Base-by-base conservation (phyloP, 176 grass and related monocot genomes). In the Eleusine indica region DNA sequence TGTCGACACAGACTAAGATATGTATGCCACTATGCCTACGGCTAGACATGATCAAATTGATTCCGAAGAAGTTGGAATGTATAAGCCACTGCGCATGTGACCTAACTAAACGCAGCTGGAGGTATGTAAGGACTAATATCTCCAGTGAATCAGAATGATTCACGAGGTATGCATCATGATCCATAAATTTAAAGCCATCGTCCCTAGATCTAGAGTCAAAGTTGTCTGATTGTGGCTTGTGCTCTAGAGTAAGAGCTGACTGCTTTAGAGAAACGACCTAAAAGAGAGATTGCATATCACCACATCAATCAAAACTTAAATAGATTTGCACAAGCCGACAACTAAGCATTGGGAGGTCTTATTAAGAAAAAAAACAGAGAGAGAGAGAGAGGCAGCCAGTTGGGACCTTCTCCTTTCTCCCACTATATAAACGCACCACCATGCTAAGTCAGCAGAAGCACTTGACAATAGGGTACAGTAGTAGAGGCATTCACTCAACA, bases 41-140 rank as follows among this genome's bases (percentile, higher is more conserved):
- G 22, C 77, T 81, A 85, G 77, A 86, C 88, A 86, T 57, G 67
- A 77, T n/a, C 73, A 46, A 71, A 21, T 41, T 58, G 48, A 25
- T 77, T 61, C 52, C 78, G 52, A 89, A 39, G 63, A 77, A 48
- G 40, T 48, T 46, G 37, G 83, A 72, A 28, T 58, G 46, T 29
- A 56, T 65, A 77, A 63, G 60, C 60, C 25, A 40, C 25, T 28
- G 71, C 82, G 29, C 83, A 85, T 38, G 16, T 84, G 52, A 2
- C 61, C 78, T 69, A 72, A 42, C 9, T 40, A 47, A 77, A 64
- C 66, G 28, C 13, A 66, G 22, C 8, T 9, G 4, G 75, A 84
- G 81, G 79, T 84, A 41, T 61, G 19, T 38, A 66, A 68, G 0
- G 49, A 29, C 22, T 17, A 10, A 30, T 41, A 80, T 88, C 81